Conservation (phyloP, 768 basidiomycete genomes). For the Naematelia encephala region DNA sequence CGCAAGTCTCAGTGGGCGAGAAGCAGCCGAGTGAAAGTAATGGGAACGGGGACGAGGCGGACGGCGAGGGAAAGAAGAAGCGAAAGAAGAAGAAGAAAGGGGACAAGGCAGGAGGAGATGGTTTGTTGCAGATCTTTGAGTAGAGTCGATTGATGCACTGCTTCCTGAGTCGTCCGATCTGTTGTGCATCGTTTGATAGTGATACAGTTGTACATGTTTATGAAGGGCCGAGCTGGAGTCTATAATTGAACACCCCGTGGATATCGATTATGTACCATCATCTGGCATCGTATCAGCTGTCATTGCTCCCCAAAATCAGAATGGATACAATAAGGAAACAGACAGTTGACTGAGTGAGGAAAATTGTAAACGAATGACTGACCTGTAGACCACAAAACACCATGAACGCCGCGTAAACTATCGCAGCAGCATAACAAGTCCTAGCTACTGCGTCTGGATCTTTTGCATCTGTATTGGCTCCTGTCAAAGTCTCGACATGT, state of each 20-base stretch:
- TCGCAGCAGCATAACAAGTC: conserved; percentile 51
- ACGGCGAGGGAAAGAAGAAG: conserved; percentile 22
- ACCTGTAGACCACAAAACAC: conserved; percentile 53
- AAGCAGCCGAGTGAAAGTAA: background rate
- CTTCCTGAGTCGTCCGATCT: too few relatives aligned
- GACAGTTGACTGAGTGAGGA: background rate
- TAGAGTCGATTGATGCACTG: background rate
- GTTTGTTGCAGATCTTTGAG: background rate
- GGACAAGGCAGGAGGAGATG: conserved; percentile 7
- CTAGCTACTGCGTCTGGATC: conserved; percentile 51
- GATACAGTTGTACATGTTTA: background rate
- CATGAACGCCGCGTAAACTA: conserved; percentile 51
- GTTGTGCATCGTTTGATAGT: too few relatives aligned
- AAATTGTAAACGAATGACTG: conserved; percentile 12
- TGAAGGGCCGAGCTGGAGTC: background rate
- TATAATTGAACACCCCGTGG: conserved; percentile 49
- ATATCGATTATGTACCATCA: conserved; percentile 48
- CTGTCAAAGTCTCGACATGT: conserved; percentile 52
- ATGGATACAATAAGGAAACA: background rate
- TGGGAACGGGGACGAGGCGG: background rate
- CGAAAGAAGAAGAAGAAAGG: conserved; percentile 28
- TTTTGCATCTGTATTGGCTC: conserved; percentile 48
- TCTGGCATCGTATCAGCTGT: conserved; percentile 10
- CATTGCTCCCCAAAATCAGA: background rate
- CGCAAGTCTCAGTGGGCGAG: background rate